These are phyloP conservation scores for Fusarium sublunatum DNA, from an alignment of 2,329 filamentous ascomycete species.

Conservation along the genomic window DNA sequence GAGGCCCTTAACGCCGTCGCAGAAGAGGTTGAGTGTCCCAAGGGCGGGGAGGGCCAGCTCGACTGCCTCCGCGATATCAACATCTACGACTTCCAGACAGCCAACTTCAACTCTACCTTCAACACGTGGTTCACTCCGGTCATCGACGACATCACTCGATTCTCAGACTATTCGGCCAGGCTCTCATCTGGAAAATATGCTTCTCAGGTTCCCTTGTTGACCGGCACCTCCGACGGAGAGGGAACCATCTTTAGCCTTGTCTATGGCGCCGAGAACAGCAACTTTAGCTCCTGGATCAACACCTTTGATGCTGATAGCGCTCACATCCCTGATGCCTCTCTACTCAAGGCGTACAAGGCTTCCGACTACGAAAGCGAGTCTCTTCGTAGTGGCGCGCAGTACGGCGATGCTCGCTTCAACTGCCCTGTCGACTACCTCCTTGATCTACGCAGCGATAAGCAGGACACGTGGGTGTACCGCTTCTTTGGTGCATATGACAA, in stretches of 20 bases:
- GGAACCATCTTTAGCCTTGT: conserved; percentile 53
- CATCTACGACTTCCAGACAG: conserved; percentile 36
- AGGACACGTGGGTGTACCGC: conserved; percentile 57
- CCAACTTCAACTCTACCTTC: conserved; percentile 49
- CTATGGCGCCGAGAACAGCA: conserved; percentile 47
- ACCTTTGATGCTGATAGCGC: conserved; percentile 41
- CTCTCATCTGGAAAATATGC: conserved; percentile 44
- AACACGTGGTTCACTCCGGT: conserved; percentile 57
- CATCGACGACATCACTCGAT: conserved; percentile 51
- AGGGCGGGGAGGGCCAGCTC: conserved; percentile 48
- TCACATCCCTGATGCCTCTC: conserved; percentile 30
- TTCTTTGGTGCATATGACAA: conserved; percentile 58
- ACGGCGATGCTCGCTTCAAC: conserved; percentile 60
- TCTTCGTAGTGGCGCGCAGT: conserved; percentile 56
- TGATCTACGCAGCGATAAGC: conserved; percentile 52
- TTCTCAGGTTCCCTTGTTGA: conserved; percentile 51
- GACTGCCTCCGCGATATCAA: conserved; percentile 53
- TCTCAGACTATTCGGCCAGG: conserved; percentile 47
- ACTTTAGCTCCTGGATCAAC: conserved; percentile 46
- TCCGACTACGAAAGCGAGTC: conserved; percentile 53
- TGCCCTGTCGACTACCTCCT: conserved; percentile 55
- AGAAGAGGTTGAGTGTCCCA: conserved; percentile 51
- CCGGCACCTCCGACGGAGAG: conserved; percentile 52
- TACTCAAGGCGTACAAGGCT: conserved; percentile 34
- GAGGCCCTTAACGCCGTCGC: conserved; percentile 53